These are phyloP conservation scores for Alternaria infectoria DNA, from an alignment of 2,329 filamentous ascomycete species.

Conservation along the genomic window DNA sequence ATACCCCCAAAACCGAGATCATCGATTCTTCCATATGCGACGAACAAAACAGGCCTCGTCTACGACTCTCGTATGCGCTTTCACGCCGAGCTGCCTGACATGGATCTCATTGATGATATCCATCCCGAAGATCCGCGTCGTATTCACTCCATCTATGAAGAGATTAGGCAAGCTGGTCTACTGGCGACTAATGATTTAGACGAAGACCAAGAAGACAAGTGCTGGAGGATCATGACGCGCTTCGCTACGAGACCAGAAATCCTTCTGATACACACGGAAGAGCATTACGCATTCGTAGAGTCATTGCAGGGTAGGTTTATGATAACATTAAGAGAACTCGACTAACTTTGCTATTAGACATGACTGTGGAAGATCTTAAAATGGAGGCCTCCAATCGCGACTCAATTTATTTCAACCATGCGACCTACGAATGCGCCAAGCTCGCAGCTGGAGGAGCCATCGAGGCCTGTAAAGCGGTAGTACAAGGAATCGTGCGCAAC, in stretches of 20 bases:
- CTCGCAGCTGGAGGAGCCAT: constrained; percentile 92
- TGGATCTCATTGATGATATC: constrained; percentile 65
- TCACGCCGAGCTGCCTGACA: constrained; percentile 73
- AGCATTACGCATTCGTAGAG: constrained; percentile 81
- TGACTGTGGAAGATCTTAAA: constrained; percentile 68
- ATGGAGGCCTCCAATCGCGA: constrained; percentile 62
- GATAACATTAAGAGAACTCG: constrained; percentile 2
- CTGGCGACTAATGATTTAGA: constrained; percentile 66
- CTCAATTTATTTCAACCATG: constrained; percentile 68
- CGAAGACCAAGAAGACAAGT: constrained; percentile 56
- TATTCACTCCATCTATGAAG: constrained; percentile 91
- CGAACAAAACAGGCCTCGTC: constrained; percentile 54
- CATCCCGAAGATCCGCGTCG: constrained; percentile 94
- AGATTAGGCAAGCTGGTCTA: constrained; percentile 80
- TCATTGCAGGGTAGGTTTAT: constrained; percentile 54
- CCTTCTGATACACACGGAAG: constrained; percentile 75
- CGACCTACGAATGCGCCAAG: constrained; percentile 80
- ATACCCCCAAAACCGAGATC: constrained; percentile 45
- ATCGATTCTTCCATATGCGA: constrained; percentile 38
- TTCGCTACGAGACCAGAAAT: constrained; percentile 82
- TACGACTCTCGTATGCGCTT: constrained; percentile 97
- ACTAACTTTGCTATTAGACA: constrained; percentile 28
- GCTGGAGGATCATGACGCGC: constrained; percentile 76
- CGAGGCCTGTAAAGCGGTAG: constrained; percentile 92
- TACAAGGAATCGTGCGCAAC: constrained; percentile 84